phyloP scores from a whole-genome alignment of 2,329 filamentous ascomycete genomes.

The Colletotrichum sp. region DNA sequence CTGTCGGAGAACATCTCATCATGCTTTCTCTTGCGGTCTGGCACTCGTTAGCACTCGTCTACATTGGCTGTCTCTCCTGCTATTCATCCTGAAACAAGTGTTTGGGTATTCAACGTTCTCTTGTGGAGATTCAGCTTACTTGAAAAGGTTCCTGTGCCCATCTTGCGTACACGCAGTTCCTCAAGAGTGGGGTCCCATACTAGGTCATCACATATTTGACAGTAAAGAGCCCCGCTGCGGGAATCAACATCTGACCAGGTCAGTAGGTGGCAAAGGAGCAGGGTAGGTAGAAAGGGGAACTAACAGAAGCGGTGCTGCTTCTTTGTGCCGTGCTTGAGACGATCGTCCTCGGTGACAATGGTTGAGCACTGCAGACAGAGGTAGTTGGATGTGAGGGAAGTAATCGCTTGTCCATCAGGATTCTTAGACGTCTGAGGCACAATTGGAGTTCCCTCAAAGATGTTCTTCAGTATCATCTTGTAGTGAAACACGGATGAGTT shows the following conservation, averaged over 20 bases:
- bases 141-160: constrained; percentile 69
- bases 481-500: constrained; percentile 75
- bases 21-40: constrained; percentile 76
- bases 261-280: constrained; percentile 21
- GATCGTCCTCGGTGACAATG: constrained; percentile 70
- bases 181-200: constrained; percentile 85
- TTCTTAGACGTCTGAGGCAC: constrained; percentile 70
- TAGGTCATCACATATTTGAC: constrained; percentile 82
- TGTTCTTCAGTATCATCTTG: constrained; percentile 71
- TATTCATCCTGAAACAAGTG: not conserved
- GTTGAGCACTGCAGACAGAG: constrained; percentile 76
- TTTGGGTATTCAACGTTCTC: not conserved
- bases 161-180: constrained; percentile 73
- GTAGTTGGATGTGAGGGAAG: constrained; percentile 71
- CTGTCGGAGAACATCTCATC: constrained; percentile 72
- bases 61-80: not conserved
- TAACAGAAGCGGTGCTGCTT: constrained; percentile 78
- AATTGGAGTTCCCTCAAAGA: constrained; percentile 71
- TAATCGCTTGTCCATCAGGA: constrained; percentile 60
- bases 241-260: constrained; percentile 74
- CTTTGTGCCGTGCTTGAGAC: constrained; percentile 69
- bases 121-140: constrained; percentile 49
- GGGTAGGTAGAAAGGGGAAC: constrained; percentile 25
- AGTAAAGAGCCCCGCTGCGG: constrained; percentile 75
- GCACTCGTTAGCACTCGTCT: not conserved